These are phyloP conservation scores for Talaromyces sp. DNA, from an alignment of 2,329 filamentous ascomycete genomes.

Conservation along the genomic window DNA sequence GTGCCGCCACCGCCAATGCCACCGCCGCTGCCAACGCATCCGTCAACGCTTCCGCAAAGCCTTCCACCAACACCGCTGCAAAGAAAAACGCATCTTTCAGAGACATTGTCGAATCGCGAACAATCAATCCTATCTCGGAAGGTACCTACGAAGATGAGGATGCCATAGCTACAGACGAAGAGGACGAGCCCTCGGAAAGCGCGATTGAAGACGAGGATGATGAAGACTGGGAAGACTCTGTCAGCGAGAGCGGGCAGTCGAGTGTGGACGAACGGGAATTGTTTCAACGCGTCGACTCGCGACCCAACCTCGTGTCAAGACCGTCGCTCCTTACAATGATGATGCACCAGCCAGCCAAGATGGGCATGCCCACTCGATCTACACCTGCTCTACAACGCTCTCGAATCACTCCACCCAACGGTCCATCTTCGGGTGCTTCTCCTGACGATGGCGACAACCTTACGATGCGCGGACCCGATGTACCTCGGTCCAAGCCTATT, in stretches of 20 bases:
- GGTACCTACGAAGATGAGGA: constrained; percentile 48
- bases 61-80: constrained; percentile 30
- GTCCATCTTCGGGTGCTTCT: constrained; percentile 54
- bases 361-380: constrained; percentile 49
- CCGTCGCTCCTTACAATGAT: constrained; percentile 85
- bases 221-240: constrained; percentile 58
- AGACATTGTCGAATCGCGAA: constrained; percentile 64
- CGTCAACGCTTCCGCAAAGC: constrained; percentile 20
- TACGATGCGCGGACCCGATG: constrained; percentile 54
- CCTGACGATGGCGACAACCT: constrained; percentile 59
- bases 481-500: constrained; percentile 75
- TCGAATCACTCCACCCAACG: constrained; percentile 64
- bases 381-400: constrained; percentile 41
- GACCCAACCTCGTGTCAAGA: constrained; percentile 74
- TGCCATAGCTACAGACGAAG: constrained; percentile 52
- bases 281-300: constrained; percentile 89
- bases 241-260: constrained; percentile 75
- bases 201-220: constrained; percentile 69
- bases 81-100: constrained; percentile 82
- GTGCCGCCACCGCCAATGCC: constrained; percentile 10
- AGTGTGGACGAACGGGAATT: constrained; percentile 73
- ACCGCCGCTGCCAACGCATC: constrained; percentile 21
- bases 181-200: constrained; percentile 72
- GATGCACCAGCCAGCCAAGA: constrained; percentile 74
- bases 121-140: constrained; percentile 58